Base-by-base conservation (phyloP, 2,329 filamentous ascomycete species). In the Huntiella omanensis region DNA sequence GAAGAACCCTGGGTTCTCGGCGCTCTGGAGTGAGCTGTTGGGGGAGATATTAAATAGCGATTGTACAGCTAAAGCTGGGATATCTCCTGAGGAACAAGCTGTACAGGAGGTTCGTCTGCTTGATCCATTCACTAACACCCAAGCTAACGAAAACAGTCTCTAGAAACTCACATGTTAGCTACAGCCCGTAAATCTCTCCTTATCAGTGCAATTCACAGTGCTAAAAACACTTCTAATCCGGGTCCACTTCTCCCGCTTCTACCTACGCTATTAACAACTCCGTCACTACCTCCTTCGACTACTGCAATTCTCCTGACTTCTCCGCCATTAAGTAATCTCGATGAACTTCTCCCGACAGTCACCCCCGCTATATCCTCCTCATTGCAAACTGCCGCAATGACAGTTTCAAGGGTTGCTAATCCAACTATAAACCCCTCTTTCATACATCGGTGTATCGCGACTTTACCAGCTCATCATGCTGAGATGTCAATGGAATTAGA, bases 401-500 rank as follows among this genome's bases (percentile, higher is more conserved):
- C 61, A 12, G 61, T 75, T 17, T 64, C 69, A 1, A 66, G 70
- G 39, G 57, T 36, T 36, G 54, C 61, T 4, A 59, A 60, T 49
- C 65, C 67, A 1, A 59, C 60, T 12, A 71, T 67, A 1, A 72
- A 72, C 56, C 62, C 70, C 0, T 71, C 70, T 15, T 73, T 65
- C 54, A 60, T 77, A n/a, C 74, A 77, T 59, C 71, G 74, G 15
- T 58, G 64, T 17, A 68, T 78, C 43, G 62, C 71, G 1, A 59
- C 63, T 13, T 60, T 80, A 2, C 60, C 68, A 0, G 51, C 58
- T 1, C 58, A 63, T 17, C 57, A 67, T 13, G 51, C 57, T 3
- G 49, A 59, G 2, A 63, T 73, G 1, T 55, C 54, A n/a, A 33
- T 55, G 10, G 50, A 58, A 3, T 54, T 67, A 4, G 48, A 54